These are phyloP conservation scores for Botrytis tulipae DNA, from an alignment of 2,329 filamentous ascomycete genomes.

Conservation along the genomic window DNA sequence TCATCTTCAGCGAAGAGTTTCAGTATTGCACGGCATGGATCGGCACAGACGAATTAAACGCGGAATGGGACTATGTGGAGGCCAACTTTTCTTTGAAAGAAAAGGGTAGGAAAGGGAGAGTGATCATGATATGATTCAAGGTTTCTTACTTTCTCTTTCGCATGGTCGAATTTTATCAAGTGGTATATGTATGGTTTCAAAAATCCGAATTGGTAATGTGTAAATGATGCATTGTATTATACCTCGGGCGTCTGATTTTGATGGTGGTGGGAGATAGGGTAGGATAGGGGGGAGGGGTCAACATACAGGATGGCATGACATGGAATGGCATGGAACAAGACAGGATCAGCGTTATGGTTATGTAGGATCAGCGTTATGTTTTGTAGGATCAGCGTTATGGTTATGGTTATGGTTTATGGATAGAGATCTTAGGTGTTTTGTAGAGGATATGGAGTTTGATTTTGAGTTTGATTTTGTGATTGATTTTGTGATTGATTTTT, in stretches of 20 bases:
- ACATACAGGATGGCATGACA: not conserved
- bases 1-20: not conserved
- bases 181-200: not conserved
- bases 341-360: not conserved
- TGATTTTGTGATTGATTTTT: not conserved
- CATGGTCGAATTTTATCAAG: not conserved
- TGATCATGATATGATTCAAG: not conserved
- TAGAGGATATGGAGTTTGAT: not conserved
- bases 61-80: not conserved
- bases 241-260: not conserved
- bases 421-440: not conserved
- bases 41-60: not conserved
- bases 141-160: not conserved
- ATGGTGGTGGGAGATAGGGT: not conserved
- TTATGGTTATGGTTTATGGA: not conserved
- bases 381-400: not conserved
- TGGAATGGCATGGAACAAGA: not conserved
- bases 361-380: too few species aligned
- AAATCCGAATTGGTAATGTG: not conserved
- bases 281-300: not conserved
- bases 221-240: constrained; percentile 1
- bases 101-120: not conserved
- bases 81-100: not conserved
- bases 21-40: not conserved
- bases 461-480: not conserved